These are phyloP conservation scores for Actinomortierella ambigua DNA, from an alignment of 371 early-diverging fungal genomes.

Conservation along the genomic window DNA sequence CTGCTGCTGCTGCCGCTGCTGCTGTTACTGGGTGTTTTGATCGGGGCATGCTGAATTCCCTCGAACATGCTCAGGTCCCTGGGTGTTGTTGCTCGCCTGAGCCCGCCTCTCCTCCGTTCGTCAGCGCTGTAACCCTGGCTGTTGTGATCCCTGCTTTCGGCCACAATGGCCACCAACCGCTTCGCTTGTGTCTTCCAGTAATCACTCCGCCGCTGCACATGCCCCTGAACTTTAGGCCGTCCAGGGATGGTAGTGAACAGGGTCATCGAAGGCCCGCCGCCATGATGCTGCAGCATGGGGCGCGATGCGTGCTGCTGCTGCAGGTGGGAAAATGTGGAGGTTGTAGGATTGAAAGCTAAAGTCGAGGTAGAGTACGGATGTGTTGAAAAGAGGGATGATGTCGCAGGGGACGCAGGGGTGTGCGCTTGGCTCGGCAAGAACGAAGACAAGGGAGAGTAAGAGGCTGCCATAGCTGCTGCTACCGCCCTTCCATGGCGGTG, in stretches of 20 bases:
- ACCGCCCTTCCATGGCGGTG: no score
- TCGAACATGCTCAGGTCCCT: neutral
- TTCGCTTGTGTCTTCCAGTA: conserved; percentile 35
- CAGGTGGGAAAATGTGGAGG: no score
- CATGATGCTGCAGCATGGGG: no score
- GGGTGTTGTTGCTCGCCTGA: neutral
- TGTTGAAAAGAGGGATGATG: no score
- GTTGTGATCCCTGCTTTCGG: conserved; percentile 21
- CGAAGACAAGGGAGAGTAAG: neutral
- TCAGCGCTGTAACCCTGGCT: neutral
- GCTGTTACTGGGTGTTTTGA: no score
- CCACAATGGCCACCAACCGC: conserved; percentile 22
- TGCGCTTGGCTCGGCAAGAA: neutral
- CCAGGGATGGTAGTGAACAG: neutral
- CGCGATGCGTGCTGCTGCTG: no score
- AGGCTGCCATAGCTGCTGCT: conserved; percentile 10
- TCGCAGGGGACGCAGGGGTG: no score
- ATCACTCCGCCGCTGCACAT: conserved; percentile 16
- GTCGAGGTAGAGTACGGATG: no score
- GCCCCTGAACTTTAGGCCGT: conserved; percentile 8
- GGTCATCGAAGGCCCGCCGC: no score
- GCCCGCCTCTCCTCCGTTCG: neutral
- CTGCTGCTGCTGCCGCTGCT: no score
- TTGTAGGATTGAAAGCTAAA: no score
- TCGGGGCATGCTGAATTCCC: no score